A percentile compares a stretch with the other conserved stretches of the same genome.
These are phyloP conservation scores for Zizania latifolia DNA, from an alignment of 176 grass and related monocot species.

Conservation along the genomic window DNA sequence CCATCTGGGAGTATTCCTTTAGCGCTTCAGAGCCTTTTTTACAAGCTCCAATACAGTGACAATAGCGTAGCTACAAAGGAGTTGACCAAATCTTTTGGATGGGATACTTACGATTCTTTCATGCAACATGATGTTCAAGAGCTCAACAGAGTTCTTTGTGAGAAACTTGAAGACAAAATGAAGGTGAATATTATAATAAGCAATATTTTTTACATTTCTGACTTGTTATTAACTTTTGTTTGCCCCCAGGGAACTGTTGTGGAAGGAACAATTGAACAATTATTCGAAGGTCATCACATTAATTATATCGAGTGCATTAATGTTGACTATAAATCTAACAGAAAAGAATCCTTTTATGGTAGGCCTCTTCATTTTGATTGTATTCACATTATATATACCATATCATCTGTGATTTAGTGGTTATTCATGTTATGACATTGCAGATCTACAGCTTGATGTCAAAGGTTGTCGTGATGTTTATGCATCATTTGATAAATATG, in stretches of 20 bases:
- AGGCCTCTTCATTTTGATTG: conserved; percentile 1
- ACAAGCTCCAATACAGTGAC: conserved; percentile 97
- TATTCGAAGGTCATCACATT: conserved; percentile 99
- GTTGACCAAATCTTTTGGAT: conserved; percentile 98
- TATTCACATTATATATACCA: conserved; percentile 8
- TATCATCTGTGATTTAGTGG: conserved; percentile 16
- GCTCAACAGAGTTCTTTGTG: conserved; percentile 97
- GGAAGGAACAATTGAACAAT: conserved; percentile 89
- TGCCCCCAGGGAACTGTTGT: conserved; percentile 79
- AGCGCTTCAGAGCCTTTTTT: conserved; percentile 96
- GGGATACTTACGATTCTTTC: conserved; percentile 99
- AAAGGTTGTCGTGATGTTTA: conserved; percentile 98
- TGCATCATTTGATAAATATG: conserved; percentile 99
- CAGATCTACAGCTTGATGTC: conserved; percentile 96
- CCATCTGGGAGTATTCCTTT: conserved; percentile 95
- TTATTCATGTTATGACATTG: conserved; percentile 24
- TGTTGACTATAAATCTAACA: conserved; percentile 91
- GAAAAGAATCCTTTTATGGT: conserved; percentile 98
- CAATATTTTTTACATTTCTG: not conserved
- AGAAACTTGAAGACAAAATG: conserved; percentile 99
- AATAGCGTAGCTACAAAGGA: conserved; percentile 96
- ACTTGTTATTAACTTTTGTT: conserved; percentile 13
- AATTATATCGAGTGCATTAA: conserved; percentile 99
- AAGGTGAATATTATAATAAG: conserved; percentile 55
- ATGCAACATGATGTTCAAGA: conserved; percentile 99